Conservation (phyloP, 305 asterid species). For the Fraxinus latifolia region DNA sequence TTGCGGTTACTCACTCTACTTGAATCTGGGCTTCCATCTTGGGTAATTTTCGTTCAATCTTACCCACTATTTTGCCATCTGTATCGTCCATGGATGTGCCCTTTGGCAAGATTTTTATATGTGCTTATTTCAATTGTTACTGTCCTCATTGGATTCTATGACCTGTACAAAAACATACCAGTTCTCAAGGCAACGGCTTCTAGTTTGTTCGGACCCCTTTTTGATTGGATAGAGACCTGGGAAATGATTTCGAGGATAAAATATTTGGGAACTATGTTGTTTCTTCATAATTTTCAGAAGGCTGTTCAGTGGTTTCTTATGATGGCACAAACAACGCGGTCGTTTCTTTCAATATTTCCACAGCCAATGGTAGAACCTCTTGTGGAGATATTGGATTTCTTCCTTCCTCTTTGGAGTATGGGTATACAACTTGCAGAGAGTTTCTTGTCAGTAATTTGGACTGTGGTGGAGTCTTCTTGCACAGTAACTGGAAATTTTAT, state of each 20-base stretch:
- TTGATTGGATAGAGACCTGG: conserved; percentile 88
- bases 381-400: conserved; percentile 40
- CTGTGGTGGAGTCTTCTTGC: conserved; percentile 43
- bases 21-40: conserved; percentile 84
- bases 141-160: conserved; percentile 80
- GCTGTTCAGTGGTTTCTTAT: conserved; percentile 65
- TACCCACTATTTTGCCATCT: conserved; percentile 76
- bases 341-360: conserved; percentile 38
- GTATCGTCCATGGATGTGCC: conserved; percentile 95
- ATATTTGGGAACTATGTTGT: conserved; percentile 80
- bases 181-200: conserved; percentile 73
- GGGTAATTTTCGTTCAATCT: conserved; percentile 79
- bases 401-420: conserved; percentile 57
- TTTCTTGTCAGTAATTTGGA: conserved; percentile 47
- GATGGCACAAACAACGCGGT: conserved; percentile 36
- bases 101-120: conserved; percentile 69
- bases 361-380: conserved; percentile 55
- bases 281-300: conserved; percentile 72
- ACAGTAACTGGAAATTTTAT: conserved; percentile 38
- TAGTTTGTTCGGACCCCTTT: conserved; percentile 70
- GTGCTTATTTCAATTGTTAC: conserved; percentile 63
- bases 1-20: conserved; percentile 62
- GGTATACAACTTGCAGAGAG: conserved; percentile 37
- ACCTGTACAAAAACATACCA: conserved; percentile 77
- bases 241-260: conserved; percentile 73